Evolutionary conservation across 805 yeast species (phyloP), one percentile per base, ranked within the genome.

Genomic region (Schwanniomyces polymorphus): DNA sequence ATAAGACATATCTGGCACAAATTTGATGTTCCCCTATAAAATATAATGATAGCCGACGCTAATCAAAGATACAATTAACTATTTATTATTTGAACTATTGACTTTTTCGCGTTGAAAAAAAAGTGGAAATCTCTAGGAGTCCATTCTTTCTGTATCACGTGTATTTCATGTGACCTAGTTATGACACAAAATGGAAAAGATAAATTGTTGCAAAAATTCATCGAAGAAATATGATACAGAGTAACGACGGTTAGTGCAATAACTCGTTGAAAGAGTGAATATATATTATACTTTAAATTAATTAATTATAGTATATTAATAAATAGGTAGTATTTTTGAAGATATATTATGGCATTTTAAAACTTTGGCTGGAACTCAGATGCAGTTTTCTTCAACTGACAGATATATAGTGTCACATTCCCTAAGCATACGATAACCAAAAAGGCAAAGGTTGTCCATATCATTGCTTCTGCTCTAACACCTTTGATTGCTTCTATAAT

Each of bases 371-470:
- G 44, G 8, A 45, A 41, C 21, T 33, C 46, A 5, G 27, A 23
- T 4, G 41, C 28, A 16, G 41, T 27, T 39, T 47, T 39, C 28
- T 45, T 50, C 34, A 46, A 33, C 4, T 42, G 48, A 55, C 70
- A 65, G n/a, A 68, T 45, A 44, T 70, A 63, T 25, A 70, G 43
- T 8, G 53, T 48, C 47, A 74, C 51, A n/a, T 72, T 51, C 0
- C 76, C 75, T 5, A 74, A 44, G 5, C 74, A 64, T 7, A 72
- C 72, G 2, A 79, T 50, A 4, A 74, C 39, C 27, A 76, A 49
- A 51, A 84, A 78, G 1, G 79, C 55, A 58, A 85, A 84, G 2
- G 81, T 73, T 6, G 77, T 67, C 90, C 90, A 85, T 0, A 83
- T 69, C 77, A 85, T 74, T 0, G 81, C 74, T 23, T 74, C 73